Conservation (phyloP, 2,329 filamentous ascomycete genomes). For the Blastomyces silverae region DNA sequence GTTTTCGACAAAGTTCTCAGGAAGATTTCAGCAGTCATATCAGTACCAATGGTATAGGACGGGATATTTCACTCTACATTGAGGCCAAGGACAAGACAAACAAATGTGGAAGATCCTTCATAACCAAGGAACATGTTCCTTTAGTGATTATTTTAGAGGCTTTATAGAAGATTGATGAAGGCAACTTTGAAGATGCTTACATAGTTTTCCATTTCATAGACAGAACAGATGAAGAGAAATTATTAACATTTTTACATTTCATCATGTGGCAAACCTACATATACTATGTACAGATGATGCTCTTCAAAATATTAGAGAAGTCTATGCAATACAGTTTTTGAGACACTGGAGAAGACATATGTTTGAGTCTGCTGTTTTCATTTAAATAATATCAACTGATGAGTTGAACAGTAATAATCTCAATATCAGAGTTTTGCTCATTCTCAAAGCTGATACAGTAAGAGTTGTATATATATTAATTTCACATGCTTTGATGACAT, state of each 20-base stretch:
- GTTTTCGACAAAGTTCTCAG: slow-evolving; percentile 41
- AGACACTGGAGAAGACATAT: slow-evolving; percentile 1
- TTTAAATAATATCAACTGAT: neutral
- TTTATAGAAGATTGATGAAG: slow-evolving; percentile 51
- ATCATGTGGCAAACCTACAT: neutral
- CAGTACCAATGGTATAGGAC: slow-evolving; percentile 40
- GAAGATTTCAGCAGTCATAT: slow-evolving; percentile 39
- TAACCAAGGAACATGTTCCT: slow-evolving; percentile 26
- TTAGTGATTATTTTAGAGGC: slow-evolving; percentile 41
- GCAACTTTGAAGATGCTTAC: slow-evolving; percentile 28
- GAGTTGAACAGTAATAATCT: neutral
- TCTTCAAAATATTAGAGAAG: slow-evolving; percentile 43
- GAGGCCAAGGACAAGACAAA: slow-evolving; percentile 28
- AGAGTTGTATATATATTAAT: neutral
- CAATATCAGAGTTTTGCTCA: neutral
- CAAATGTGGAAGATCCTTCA: slow-evolving; percentile 27
- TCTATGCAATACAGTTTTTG: slow-evolving; percentile 4
- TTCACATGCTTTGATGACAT: too few relatives aligned
- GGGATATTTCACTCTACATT: slow-evolving; percentile 32
- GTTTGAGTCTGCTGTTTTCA: neutral
- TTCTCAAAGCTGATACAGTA: neutral
- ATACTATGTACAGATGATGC: slow-evolving; percentile 38
- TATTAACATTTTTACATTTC: slow-evolving; percentile 25
- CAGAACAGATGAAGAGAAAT: slow-evolving; percentile 29
- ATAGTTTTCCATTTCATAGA: slow-evolving; percentile 30